A percentile compares a stretch with the other conserved stretches of the same genome.
phyloP scores from a whole-genome alignment of 306 rosid species.

The Ammopiptanthus mongolicus region DNA sequence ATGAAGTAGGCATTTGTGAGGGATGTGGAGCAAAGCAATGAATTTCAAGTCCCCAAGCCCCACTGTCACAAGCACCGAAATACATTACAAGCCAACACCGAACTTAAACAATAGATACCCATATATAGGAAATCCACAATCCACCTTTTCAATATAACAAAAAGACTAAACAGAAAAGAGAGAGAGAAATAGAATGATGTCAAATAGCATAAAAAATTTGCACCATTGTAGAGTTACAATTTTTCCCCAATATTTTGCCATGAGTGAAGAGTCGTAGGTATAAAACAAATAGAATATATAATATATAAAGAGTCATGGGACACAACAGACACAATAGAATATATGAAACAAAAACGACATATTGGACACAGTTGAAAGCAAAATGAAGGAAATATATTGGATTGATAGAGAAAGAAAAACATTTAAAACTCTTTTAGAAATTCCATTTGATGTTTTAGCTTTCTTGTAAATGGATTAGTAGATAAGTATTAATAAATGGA shows the following conservation, averaged over 20 bases:
- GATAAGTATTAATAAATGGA: too few relatives aligned
- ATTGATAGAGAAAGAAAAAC: too few relatives aligned
- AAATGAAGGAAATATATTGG: too few relatives aligned
- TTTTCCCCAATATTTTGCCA: not conserved
- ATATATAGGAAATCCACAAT: not conserved
- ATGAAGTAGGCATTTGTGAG: not conserved
- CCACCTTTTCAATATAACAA: constrained; percentile 3
- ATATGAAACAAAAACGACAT: not conserved
- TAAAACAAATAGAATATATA: too few relatives aligned
- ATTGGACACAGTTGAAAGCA: not conserved
- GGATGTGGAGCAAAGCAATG: not conserved
- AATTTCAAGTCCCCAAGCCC: not conserved
- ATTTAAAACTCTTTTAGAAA: too few relatives aligned
- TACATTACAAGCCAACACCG: too few relatives aligned
- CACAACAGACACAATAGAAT: not conserved
- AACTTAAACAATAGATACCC: too few relatives aligned
- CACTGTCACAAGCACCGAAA: too few relatives aligned
- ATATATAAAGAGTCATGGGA: not conserved
- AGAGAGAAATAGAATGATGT: not conserved
- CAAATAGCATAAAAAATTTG: not conserved
- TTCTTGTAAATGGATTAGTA: too few relatives aligned
- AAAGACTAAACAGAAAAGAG: not conserved
- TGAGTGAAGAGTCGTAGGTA: not conserved
- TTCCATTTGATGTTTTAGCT: too few relatives aligned
- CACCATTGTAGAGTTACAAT: not conserved